These are phyloP conservation scores for Penicillium roqueforti DNA, from an alignment of 495 filamentous ascomycete species.

Conservation along the genomic window DNA sequence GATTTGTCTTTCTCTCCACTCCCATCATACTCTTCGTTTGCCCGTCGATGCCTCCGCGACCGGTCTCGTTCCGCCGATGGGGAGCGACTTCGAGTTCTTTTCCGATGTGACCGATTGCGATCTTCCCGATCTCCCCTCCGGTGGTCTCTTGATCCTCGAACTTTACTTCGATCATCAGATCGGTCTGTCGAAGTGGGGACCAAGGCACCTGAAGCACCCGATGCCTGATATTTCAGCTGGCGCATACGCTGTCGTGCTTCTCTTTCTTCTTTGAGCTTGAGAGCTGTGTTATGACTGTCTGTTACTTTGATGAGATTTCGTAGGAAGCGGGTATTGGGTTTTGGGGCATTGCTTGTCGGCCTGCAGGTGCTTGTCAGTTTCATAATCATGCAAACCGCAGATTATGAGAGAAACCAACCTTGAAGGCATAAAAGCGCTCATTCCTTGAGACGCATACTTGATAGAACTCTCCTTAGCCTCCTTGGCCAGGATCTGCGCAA, in stretches of 20 bases:
- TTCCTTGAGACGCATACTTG: constrained; percentile 67
- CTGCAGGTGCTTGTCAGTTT: constrained; percentile 29
- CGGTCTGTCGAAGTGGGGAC: constrained; percentile 24
- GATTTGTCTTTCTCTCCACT: constrained; percentile 20
- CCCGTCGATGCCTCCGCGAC: constrained; percentile 26
- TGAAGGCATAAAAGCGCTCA: constrained; percentile 64
- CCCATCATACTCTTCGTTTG: constrained; percentile 21
- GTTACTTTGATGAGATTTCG: constrained; percentile 85
- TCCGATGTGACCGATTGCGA: constrained; percentile 23
- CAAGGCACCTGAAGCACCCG: neutral
- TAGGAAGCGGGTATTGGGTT: constrained; percentile 87
- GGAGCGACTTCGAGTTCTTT: constrained; percentile 30
- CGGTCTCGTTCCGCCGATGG: constrained; percentile 28
- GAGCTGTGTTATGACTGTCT: constrained; percentile 81
- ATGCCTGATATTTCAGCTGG: constrained; percentile 38
- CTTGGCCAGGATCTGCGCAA: constrained; percentile 66
- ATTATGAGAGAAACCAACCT: constrained; percentile 48
- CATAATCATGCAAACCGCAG: neutral
- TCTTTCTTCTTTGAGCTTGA: constrained; percentile 75
- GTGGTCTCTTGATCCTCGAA: constrained; percentile 16
- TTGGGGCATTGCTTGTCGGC: constrained; percentile 63
- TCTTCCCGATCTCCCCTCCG: constrained; percentile 14
- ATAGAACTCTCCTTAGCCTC: constrained; percentile 68
- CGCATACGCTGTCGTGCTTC: constrained; percentile 56
- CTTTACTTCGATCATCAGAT: constrained; percentile 14